phyloP scores from a whole-genome alignment of 129 eudicot genomes.

The Calendula officinalis region DNA sequence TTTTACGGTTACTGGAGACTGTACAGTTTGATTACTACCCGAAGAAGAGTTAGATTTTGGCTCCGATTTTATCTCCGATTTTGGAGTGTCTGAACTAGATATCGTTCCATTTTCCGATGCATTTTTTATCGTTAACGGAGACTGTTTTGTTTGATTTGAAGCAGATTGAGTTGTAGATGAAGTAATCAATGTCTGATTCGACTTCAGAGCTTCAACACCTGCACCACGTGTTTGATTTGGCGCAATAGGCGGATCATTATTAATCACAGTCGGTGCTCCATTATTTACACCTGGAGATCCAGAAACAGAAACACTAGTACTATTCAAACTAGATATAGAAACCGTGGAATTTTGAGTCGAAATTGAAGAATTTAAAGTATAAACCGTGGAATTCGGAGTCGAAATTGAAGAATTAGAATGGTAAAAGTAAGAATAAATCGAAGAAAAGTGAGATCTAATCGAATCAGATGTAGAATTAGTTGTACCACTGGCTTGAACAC shows the following conservation, averaged over 20 bases:
- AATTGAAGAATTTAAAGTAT: not conserved
- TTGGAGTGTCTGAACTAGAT: not conserved
- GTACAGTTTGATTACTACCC: constrained; percentile 2
- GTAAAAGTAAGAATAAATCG: constrained; percentile 47
- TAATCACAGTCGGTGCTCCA: constrained; percentile 23
- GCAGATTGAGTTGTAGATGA: constrained; percentile 18
- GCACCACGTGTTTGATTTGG: constrained; percentile 14
- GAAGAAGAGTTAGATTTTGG: not conserved
- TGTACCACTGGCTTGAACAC: constrained; percentile 14
- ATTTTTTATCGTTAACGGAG: constrained; percentile 7
- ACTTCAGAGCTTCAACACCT: constrained; percentile 15
- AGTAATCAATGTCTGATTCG: constrained; percentile 18
- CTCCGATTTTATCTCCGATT: not conserved
- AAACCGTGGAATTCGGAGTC: constrained; percentile 26
- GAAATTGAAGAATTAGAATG: constrained; percentile 41
- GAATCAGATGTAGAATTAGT: constrained; percentile 24
- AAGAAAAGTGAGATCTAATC: constrained; percentile 54
- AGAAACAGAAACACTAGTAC: constrained; percentile 6
- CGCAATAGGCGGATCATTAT: constrained; percentile 3
- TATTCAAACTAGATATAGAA: not conserved
- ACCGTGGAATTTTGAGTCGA: too few relatives aligned
- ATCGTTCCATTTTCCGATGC: not conserved
- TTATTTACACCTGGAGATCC: constrained; percentile 25
- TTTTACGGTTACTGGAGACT: constrained; percentile 4
- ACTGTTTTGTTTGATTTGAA: constrained; percentile 18